Percentiles rank a stretch among this genome's conserved stretches.
These are phyloP conservation scores for Camellia sinensis DNA, from an alignment of 148 eudicot species.

Conservation along the genomic window DNA sequence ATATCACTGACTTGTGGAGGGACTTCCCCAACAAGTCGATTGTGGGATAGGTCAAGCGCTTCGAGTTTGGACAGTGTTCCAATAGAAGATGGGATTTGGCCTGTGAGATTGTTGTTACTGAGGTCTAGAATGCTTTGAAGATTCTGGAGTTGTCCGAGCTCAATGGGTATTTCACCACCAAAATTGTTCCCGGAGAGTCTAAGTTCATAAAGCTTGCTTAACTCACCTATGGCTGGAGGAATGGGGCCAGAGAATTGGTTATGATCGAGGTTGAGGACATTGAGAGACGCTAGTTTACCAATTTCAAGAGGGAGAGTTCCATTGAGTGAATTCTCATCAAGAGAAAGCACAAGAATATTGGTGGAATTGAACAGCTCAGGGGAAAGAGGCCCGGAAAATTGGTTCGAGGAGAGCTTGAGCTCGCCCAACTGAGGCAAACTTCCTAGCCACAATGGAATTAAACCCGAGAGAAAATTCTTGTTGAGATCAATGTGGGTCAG, in stretches of 20 bases:
- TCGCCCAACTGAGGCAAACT: slow-evolving; percentile 73
- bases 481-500: slow-evolving; percentile 80
- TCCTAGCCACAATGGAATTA: slow-evolving; percentile 80
- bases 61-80: slow-evolving; percentile 71
- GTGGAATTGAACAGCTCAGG: slow-evolving; percentile 72
- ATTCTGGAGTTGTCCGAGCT: slow-evolving; percentile 66
- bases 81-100: slow-evolving; percentile 62
- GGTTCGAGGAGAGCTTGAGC: slow-evolving; percentile 75
- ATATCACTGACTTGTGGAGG: slow-evolving; percentile 66
- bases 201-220: slow-evolving; percentile 79
- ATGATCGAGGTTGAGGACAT: slow-evolving; percentile 60
- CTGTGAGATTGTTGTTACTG: slow-evolving; percentile 71
- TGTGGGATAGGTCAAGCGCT: slow-evolving; percentile 79
- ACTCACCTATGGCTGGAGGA: slow-evolving; percentile 60
- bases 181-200: slow-evolving; percentile 66
- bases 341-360: slow-evolving; percentile 69
- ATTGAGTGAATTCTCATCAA: slow-evolving; percentile 50
- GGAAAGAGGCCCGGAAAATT: slow-evolving; percentile 68
- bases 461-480: slow-evolving; percentile 64
- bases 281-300: slow-evolving; percentile 69
- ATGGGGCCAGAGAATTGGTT: slow-evolving; percentile 68
- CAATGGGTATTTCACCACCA: slow-evolving; percentile 64
- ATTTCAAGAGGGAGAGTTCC: slow-evolving; percentile 65
- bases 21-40: slow-evolving; percentile 61
- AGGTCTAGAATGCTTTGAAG: slow-evolving; percentile 80